Conservation (phyloP, 169 alveolate genomes). For the Theileria equi region DNA sequence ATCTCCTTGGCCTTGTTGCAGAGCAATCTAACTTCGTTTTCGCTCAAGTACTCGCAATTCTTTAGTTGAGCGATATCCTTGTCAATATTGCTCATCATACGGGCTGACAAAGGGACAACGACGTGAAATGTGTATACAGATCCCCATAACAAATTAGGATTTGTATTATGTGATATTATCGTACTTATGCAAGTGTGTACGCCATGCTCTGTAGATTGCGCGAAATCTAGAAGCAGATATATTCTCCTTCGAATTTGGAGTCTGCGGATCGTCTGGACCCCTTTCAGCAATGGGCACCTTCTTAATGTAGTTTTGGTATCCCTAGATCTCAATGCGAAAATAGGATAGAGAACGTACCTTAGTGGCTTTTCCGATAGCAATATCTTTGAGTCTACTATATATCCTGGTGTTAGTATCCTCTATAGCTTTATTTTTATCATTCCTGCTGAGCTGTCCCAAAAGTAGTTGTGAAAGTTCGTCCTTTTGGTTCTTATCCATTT, state of each 20-base stretch:
- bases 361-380: constrained; percentile 76
- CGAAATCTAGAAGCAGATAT: constrained; percentile 71
- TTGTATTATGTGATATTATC: constrained; percentile 51
- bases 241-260: constrained; percentile 72
- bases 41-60: constrained; percentile 86
- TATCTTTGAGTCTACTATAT: constrained; percentile 70
- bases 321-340: constrained; percentile 20
- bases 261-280: constrained; percentile 72
- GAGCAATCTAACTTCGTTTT: constrained; percentile 91
- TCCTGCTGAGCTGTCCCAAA: constrained; percentile 56
- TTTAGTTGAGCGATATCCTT: constrained; percentile 64
- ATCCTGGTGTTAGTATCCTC: constrained; percentile 61
- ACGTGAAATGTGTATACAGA: not conserved
- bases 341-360: constrained; percentile 38
- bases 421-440: constrained; percentile 34
- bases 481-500: constrained; percentile 17
- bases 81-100: constrained; percentile 67
- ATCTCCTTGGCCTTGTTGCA: constrained; percentile 96
- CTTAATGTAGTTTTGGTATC: constrained; percentile 72
- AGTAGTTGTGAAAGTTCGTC: constrained; percentile 53
- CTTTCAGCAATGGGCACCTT: constrained; percentile 70
- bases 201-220: constrained; percentile 72
- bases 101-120: not conserved
- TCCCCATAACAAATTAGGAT: not conserved
- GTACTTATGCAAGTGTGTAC: constrained; percentile 70